Evolutionary conservation across 2,329 filamentous ascomycete species (phyloP).

Genomic region (Nigrospora sphaerica): DNA sequence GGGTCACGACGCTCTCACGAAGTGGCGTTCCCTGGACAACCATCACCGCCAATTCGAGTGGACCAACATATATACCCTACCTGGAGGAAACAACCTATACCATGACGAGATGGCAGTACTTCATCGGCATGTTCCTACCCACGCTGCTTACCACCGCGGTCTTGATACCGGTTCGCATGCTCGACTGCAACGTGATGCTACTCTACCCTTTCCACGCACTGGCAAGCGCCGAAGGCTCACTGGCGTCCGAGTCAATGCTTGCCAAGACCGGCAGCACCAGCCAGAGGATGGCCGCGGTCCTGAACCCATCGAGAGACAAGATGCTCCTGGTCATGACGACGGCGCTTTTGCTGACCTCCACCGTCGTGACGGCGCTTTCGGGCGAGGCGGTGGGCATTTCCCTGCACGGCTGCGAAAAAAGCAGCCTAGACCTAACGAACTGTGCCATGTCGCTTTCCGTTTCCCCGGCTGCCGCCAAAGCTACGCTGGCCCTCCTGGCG

Average conservation of each 20-base stretch:
- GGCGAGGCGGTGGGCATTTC: conserved; percentile 21
- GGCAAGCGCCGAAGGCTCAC: conserved; percentile 17
- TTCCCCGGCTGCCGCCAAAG: conserved; percentile 14
- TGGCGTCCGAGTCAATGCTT: conserved; percentile 22
- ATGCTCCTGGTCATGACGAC: conserved; percentile 18
- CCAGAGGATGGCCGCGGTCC: conserved; percentile 12
- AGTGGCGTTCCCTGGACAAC: no score
- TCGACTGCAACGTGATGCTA: conserved; percentile 15
- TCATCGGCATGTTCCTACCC: conserved; percentile 14
- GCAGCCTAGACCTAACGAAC: conserved; percentile 9
- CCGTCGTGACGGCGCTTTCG: conserved; percentile 20
- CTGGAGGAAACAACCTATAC: no score
- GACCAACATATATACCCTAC: no score
- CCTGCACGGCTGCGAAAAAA: conserved; percentile 16
- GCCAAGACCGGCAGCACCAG: conserved; percentile 14
- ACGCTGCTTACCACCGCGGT: conserved; percentile 13
- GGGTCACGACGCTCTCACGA: no score
- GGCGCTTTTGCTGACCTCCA: conserved; percentile 15
- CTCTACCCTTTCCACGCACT: conserved; percentile 30
- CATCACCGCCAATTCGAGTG: no score
- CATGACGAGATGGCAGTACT: conserved; percentile 8
- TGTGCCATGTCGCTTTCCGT: conserved; percentile 22
- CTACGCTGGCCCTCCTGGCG: conserved; percentile 16
- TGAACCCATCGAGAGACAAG: conserved; percentile 14
- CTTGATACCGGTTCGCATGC: conserved; percentile 11